A percentile compares a stretch with the other conserved stretches of the same genome.
These are phyloP conservation scores for Ophiostoma ulmi DNA, from an alignment of 2,329 filamentous ascomycete genomes.

Conservation along the genomic window DNA sequence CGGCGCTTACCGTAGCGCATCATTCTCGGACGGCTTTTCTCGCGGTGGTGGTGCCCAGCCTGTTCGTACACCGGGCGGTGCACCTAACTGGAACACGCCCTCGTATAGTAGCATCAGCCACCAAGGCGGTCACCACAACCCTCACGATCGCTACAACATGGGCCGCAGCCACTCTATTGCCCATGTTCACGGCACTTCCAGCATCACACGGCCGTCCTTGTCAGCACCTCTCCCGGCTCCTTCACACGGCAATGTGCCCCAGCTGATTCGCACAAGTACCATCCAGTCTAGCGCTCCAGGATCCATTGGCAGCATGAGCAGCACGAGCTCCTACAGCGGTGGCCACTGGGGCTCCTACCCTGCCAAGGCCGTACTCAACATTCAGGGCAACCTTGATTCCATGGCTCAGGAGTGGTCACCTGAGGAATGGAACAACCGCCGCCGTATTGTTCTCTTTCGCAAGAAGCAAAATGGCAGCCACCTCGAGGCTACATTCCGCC, in stretches of 20 bases:
- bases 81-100: constrained; percentile 37
- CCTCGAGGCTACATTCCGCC: constrained; percentile 72
- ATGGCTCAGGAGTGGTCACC: constrained; percentile 81
- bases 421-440: constrained; percentile 72
- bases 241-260: constrained; percentile 38
- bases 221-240: constrained; percentile 47
- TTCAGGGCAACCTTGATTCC: constrained; percentile 74
- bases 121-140: constrained; percentile 19
- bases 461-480: constrained; percentile 77
- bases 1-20: constrained; percentile 49
- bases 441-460: constrained; percentile 83
- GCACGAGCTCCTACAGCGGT: constrained; percentile 47
- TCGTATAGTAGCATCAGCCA: constrained; percentile 37
- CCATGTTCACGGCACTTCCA: constrained; percentile 40
- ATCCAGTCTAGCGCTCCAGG: constrained; percentile 36
- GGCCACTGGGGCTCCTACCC: constrained; percentile 78
- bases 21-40: constrained; percentile 48
- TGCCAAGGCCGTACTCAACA: constrained; percentile 77
- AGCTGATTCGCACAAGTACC: constrained; percentile 54
- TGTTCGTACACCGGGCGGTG: constrained; percentile 37
- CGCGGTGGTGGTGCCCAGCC: constrained; percentile 32
- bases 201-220: constrained; percentile 44
- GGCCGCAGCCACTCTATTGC: constrained; percentile 39
- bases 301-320: constrained; percentile 28
- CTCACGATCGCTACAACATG: constrained; percentile 26